phyloP scores from a whole-genome alignment of 805 yeast genomes.

The Saccharomycopsis sp. region DNA sequence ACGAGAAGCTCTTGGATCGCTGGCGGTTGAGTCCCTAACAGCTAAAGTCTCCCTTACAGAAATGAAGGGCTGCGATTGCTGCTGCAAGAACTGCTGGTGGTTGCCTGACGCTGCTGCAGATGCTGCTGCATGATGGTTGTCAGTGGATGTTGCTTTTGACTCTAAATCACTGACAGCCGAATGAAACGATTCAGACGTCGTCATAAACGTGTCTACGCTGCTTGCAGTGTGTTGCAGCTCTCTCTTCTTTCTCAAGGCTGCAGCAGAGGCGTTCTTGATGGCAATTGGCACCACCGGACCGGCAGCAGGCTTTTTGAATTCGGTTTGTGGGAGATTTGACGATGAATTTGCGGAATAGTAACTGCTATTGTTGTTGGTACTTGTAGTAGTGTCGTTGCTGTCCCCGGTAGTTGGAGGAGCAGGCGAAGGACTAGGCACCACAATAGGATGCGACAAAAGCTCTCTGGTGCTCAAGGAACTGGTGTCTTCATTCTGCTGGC shows the following conservation, averaged over 20 bases:
- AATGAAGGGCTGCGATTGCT: too few relatives aligned
- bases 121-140: neutral
- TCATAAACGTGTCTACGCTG: conserved; percentile 12
- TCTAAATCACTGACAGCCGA: conserved; percentile 17
- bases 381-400: neutral
- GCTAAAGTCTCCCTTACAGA: neutral
- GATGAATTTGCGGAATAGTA: neutral
- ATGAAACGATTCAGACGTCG: conserved; percentile 18
- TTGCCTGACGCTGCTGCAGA: neutral
- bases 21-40: neutral
- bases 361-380: neutral
- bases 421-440: neutral
- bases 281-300: too few relatives aligned
- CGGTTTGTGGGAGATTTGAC: too few relatives aligned
- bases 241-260: neutral
- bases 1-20: conserved; percentile 5
- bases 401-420: neutral
- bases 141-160: neutral
- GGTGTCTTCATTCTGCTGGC: conserved; percentile 4
- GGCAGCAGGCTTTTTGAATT: neutral
- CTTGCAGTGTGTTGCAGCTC: conserved; percentile 2
- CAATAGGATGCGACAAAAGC: neutral
- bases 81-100: neutral
- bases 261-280: neutral
- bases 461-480: neutral